These are phyloP conservation scores for Alternaria sp. DNA, from an alignment of 2,329 filamentous ascomycete species.

Conservation along the genomic window DNA sequence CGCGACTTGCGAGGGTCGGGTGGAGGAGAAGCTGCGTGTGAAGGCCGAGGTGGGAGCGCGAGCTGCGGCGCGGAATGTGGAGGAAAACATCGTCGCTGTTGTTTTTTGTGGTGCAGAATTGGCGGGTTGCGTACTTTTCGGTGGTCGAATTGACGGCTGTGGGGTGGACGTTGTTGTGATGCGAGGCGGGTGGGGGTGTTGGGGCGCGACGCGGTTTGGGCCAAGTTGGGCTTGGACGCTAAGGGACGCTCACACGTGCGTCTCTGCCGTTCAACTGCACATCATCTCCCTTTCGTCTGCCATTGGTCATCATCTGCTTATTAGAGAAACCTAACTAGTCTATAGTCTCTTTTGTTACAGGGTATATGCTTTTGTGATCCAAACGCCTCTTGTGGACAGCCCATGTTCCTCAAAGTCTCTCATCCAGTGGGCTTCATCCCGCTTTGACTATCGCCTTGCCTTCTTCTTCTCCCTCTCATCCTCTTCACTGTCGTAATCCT, in stretches of 20 bases:
- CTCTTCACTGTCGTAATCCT: slow-evolving; percentile 87
- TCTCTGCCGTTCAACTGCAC: neutral
- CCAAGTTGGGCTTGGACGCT: slow-evolving; percentile 10
- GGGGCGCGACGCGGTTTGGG: slow-evolving; percentile 26
- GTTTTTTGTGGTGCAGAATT: slow-evolving; percentile 1
- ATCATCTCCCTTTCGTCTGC: neutral
- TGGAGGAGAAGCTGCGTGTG: slow-evolving; percentile 79
- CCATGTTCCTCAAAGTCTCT: slow-evolving; percentile 5
- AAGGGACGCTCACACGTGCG: slow-evolving; percentile 13
- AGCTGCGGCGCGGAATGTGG: slow-evolving; percentile 60
- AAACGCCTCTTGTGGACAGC: slow-evolving; percentile 10
- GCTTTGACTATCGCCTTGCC: slow-evolving; percentile 30
- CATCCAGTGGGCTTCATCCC: neutral
- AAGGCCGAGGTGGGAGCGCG: slow-evolving; percentile 56
- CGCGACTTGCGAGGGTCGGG: slow-evolving; percentile 69
- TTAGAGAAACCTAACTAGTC: neutral
- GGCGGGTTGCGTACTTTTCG: neutral
- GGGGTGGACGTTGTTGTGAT: slow-evolving; percentile 13
- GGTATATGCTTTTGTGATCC: slow-evolving; percentile 18
- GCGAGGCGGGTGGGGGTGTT: slow-evolving; percentile 19
- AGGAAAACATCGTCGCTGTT: slow-evolving; percentile 38
- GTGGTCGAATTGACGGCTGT: slow-evolving; percentile 8
- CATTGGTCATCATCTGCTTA: neutral
- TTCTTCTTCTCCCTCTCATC: slow-evolving; percentile 72
- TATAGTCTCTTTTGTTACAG: slow-evolving; percentile 1